Percentiles rank a stretch among this genome's conserved stretches.
These are phyloP conservation scores for Stephania japonica DNA, from an alignment of 164 flowering plant species.

Conservation along the genomic window DNA sequence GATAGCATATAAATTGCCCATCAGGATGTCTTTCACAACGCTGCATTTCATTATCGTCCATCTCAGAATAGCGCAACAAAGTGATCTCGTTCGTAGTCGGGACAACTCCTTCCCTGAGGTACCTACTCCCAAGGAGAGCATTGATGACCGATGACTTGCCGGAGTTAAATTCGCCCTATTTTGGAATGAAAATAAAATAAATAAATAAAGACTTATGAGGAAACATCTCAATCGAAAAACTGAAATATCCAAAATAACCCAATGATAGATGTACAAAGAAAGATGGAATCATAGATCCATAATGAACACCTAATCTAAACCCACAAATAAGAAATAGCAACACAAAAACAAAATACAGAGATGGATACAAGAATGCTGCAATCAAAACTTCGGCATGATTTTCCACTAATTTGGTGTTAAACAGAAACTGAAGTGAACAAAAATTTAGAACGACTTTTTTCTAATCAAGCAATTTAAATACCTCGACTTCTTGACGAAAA, in stretches of 20 bases:
- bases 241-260: not conserved
- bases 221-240: not conserved
- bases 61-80: conserved; percentile 63
- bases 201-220: not conserved
- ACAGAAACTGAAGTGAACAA: not conserved
- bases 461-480: not conserved
- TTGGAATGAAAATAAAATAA: not conserved
- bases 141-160: conserved; percentile 91
- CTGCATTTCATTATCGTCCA: conserved; percentile 43
- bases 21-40: conserved; percentile 89
- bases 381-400: not conserved
- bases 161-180: conserved; percentile 95
- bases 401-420: not conserved
- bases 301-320: no score
- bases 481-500: not conserved
- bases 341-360: no score
- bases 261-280: not conserved
- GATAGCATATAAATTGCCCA: conserved; percentile 78
- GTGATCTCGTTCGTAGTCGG: conserved; percentile 99
- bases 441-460: not conserved
- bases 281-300: not conserved
- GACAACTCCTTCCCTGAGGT: conserved; percentile 85
- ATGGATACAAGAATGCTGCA: not conserved
- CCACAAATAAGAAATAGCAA: no score
- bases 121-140: conserved; percentile 88